Conservation (phyloP, 164 flowering plant species). For the Echeveria elegans region DNA sequence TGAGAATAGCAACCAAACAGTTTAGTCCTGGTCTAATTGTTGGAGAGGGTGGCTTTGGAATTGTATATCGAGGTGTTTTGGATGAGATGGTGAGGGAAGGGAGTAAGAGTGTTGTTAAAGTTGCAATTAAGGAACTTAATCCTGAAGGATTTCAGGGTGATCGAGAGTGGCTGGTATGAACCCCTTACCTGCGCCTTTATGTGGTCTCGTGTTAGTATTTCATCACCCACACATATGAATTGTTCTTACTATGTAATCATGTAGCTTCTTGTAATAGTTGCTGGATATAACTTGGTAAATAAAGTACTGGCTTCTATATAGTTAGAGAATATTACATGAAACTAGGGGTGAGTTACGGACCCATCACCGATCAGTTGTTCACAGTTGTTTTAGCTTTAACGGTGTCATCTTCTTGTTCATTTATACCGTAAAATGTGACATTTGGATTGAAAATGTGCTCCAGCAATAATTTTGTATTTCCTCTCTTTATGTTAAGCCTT, state of each 20-base stretch:
- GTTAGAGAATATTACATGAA: neutral
- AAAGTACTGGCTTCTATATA: neutral
- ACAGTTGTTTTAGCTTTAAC: neutral
- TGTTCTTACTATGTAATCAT: too few relatives aligned
- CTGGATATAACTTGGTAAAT: neutral
- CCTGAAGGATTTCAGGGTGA: conserved; percentile 86
- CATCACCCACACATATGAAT: too few relatives aligned
- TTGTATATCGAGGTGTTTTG: conserved; percentile 80
- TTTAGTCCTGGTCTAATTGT: conserved; percentile 76
- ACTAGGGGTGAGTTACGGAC: neutral
- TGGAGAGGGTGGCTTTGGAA: conserved; percentile 96
- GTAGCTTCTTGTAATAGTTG: too few relatives aligned
- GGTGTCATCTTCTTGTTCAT: neutral
- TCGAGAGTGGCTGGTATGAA: conserved; percentile 85
- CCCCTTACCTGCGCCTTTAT: neutral
- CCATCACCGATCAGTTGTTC: neutral
- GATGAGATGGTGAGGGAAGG: conserved; percentile 74
- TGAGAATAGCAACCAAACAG: conserved; percentile 72
- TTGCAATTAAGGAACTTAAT: conserved; percentile 86
- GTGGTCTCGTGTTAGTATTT: neutral
- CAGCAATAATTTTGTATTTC: neutral
- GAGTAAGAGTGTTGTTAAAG: conserved; percentile 44
- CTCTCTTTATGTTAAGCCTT: neutral
- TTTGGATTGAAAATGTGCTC: neutral
- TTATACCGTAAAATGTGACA: neutral